These are phyloP conservation scores for Eucalyptus erythrocorys DNA, from an alignment of 345 rosid genomes.

Conservation along the genomic window DNA sequence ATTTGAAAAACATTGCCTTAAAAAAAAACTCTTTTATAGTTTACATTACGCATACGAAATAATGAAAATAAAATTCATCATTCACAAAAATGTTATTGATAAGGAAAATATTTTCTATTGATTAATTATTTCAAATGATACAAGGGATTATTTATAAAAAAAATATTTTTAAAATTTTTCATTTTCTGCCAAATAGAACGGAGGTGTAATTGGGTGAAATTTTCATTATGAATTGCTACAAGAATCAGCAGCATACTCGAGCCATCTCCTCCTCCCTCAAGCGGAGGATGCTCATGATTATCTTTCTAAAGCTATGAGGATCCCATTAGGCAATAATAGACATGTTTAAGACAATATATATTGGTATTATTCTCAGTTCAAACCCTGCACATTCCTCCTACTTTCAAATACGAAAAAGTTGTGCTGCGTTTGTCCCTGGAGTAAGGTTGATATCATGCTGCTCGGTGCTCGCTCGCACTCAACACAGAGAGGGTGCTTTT, in stretches of 20 bases:
- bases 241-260: neutral
- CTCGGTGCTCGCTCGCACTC: neutral
- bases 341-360: neutral
- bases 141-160: accelerated
- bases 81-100: no score
- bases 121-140: no score
- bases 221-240: neutral
- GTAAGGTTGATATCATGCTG: neutral
- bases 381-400: neutral
- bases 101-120: no score
- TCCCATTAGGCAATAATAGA: neutral
- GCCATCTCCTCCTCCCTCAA: neutral
- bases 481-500: neutral
- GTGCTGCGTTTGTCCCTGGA: neutral
- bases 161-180: no score
- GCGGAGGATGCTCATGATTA: neutral
- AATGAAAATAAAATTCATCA: no score
- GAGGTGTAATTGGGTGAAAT: no score
- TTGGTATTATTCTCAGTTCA: neutral
- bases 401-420: neutral
- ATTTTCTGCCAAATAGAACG: no score
- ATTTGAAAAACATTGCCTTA: no score
- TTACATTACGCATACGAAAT: no score
- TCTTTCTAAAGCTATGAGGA: neutral
- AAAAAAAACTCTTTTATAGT: accelerated